phyloP scores from a whole-genome alignment of 106 monocot genomes.

The Phalaenopsis equestris region DNA sequence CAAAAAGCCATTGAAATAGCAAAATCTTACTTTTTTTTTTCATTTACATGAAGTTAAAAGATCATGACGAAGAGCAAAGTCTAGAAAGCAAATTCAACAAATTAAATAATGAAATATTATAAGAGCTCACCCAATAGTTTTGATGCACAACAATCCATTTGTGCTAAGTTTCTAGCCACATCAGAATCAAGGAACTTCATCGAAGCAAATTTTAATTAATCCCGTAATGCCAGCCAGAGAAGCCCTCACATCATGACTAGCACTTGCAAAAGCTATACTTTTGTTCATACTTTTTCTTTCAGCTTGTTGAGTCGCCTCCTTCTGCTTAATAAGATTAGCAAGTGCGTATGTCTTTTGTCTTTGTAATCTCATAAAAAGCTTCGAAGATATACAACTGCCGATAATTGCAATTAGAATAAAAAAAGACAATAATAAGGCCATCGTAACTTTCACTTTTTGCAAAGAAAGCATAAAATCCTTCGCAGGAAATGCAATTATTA shows the following conservation, averaged over 20 bases:
- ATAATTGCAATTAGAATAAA: constrained; percentile 20
- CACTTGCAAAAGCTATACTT: constrained; percentile 72
- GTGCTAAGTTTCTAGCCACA: constrained; percentile 37
- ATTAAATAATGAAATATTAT: not conserved
- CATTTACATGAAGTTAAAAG: not conserved
- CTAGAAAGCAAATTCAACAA: not conserved
- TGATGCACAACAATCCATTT: constrained; percentile 51
- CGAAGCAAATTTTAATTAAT: constrained; percentile 44
- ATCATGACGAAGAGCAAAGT: not conserved
- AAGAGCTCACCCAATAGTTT: constrained; percentile 46
- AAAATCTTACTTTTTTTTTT: not conserved
- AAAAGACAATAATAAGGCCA: constrained; percentile 9
- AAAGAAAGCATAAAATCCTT: not conserved
- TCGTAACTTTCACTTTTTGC: constrained; percentile 11
- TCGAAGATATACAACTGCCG: constrained; percentile 13
- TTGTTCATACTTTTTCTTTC: constrained; percentile 97
- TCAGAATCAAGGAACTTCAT: constrained; percentile 23
- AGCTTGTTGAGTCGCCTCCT: constrained; percentile 76
- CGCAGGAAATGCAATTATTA: constrained; percentile 9
- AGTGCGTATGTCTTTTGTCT: constrained; percentile 15
- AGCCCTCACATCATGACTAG: constrained; percentile 75
- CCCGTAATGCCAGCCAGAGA: constrained; percentile 54
- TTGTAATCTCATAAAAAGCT: constrained; percentile 17
- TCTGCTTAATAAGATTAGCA: constrained; percentile 54
- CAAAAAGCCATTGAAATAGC: not conserved